Base-by-base conservation (phyloP, 78 protist genomes). In the Tieghemostelium lacteum region DNA sequence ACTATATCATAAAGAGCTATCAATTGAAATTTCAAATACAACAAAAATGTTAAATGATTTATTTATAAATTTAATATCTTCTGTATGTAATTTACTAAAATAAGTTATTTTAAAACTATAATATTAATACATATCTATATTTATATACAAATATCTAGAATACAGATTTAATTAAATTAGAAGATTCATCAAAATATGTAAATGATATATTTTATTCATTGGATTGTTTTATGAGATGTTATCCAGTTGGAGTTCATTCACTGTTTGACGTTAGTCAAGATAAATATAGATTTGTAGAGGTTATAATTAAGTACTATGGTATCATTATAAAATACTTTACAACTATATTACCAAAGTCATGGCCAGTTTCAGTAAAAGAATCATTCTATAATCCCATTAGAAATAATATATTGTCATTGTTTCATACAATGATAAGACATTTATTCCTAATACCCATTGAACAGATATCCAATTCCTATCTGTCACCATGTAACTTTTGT, bases 91-190 rank as follows among this genome's bases (percentile, higher is more conserved):
- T 3, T 17, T 22, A 22, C 24, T 22, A 57, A 57, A 26, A 26
- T 57, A 24, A 57, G n/a, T 24, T 24, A 2, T 24, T 22, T 57
- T 10, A 10, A 45, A 45, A 45, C 52, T 58, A 7, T 58, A 12
- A 58, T 26, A 6, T 28, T 28, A n/a, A 58, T 26, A 28, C 10
- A 19, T 5, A 31, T 12, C 16, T 31, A 3, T 33, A 3, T 19
- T 62, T 0, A 62, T 49, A 49, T 16, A 49, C 54, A 49, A 8
- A 16, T 8, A 10, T 29, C 29, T 31, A 58, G n/a, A 22, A 55
- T 39, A 39, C 69, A 17, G 91, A 83, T 69, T 60, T 83, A 12
- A 6, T 83, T 14, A 69, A 58, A 57, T 39, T 83, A 24, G 91
- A 83, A 60, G 91, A 83, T 69, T 24, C 42, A 17, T 39, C 57